These are phyloP conservation scores for Umbilicus rupestris DNA, from an alignment of 164 flowering plant species.

Conservation along the genomic window DNA sequence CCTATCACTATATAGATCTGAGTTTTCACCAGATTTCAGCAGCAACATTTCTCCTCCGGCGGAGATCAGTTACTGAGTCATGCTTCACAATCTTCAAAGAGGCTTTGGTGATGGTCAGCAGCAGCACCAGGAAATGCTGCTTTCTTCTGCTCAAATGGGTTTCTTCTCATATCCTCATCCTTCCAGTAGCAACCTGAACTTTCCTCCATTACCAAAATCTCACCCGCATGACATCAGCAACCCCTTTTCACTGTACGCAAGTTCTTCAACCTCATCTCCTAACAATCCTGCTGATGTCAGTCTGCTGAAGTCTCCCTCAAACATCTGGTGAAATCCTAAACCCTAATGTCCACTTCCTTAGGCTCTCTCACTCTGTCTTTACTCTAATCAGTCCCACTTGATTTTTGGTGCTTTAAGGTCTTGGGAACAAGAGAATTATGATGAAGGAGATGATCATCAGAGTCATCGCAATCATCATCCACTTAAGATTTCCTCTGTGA, in stretches of 20 bases:
- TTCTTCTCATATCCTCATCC: slow-evolving; percentile 22
- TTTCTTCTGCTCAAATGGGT: slow-evolving; percentile 30
- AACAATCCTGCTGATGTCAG: slow-evolving; percentile 24
- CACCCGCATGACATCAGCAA: slow-evolving; percentile 23
- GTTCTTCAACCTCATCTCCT: slow-evolving; percentile 13
- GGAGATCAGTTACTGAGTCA: background rate
- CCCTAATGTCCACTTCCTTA: too few species aligned
- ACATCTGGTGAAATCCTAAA: slow-evolving; percentile 47
- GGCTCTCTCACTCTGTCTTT: too few species aligned
- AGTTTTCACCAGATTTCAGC: background rate
- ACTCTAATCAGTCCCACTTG: background rate
- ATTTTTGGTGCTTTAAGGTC: slow-evolving; percentile 28
- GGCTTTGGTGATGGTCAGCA: slow-evolving; percentile 28
- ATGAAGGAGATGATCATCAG: slow-evolving; percentile 16
- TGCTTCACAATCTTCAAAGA: background rate
- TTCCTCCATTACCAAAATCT: slow-evolving; percentile 10
- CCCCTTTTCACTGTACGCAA: slow-evolving; percentile 12
- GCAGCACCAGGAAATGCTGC: slow-evolving; percentile 17
- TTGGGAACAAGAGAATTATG: slow-evolving; percentile 43
- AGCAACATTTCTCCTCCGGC: background rate
- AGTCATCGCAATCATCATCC: slow-evolving; percentile 17
- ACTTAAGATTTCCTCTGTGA: slow-evolving; percentile 47
- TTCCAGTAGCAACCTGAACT: slow-evolving; percentile 16
- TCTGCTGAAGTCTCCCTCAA: slow-evolving; percentile 34
- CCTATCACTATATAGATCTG: background rate